Conservation (phyloP, 2,329 filamentous ascomycete species). For the Alternaria burnsii region DNA sequence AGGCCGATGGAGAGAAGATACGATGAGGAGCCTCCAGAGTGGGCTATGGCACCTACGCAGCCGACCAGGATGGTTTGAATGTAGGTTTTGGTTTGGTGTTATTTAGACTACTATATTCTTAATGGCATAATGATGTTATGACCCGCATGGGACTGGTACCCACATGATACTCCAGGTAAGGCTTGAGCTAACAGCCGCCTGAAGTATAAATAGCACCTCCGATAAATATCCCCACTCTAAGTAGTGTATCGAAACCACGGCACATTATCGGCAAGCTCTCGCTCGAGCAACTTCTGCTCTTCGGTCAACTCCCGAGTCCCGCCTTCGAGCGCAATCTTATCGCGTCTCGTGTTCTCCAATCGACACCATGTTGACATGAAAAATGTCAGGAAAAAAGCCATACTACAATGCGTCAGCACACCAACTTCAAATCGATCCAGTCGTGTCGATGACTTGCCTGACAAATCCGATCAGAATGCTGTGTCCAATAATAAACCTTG, state of each 20-base stretch:
- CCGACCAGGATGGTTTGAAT: constrained; percentile 30
- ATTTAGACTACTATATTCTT: constrained; percentile 11
- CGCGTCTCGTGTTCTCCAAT: constrained; percentile 64
- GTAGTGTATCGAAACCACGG: constrained; percentile 53
- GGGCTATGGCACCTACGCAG: constrained; percentile 28
- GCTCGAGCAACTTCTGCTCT: constrained; percentile 63
- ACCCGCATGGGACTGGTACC: background rate
- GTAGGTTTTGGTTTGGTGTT: constrained; percentile 1
- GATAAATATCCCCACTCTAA: background rate
- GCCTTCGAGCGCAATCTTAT: constrained; percentile 52
- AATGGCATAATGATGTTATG: constrained; percentile 29
- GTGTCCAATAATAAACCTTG: constrained; percentile 58
- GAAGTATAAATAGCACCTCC: background rate
- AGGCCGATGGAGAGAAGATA: constrained; percentile 12
- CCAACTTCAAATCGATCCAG: background rate
- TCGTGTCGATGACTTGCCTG: constrained; percentile 41
- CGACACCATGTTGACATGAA: constrained; percentile 67
- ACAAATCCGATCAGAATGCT: constrained; percentile 55
- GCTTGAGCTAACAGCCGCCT: background rate
- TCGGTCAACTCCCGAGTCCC: constrained; percentile 59
- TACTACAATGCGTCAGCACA: constrained; percentile 36
- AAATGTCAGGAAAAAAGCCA: constrained; percentile 61
- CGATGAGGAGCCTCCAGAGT: constrained; percentile 16
- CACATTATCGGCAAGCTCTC: constrained; percentile 65
- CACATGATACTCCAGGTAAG: background rate